Evolutionary conservation across 192 early-diverging fungal genomes (phyloP).

Genomic region (Powellomyces hirtus): DNA sequence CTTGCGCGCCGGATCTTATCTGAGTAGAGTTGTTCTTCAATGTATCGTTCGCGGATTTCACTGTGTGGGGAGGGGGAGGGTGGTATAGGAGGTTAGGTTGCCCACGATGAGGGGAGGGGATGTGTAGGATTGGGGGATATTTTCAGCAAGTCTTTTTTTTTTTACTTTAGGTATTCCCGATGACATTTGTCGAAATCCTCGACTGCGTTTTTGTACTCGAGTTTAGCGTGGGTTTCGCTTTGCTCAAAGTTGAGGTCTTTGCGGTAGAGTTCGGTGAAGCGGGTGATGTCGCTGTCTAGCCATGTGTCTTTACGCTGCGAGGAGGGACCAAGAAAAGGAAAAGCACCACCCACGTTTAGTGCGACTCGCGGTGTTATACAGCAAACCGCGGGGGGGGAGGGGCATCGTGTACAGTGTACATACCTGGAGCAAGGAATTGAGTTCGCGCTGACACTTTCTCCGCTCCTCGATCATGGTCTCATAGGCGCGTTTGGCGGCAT

Average conservation of each 20-base stretch:
- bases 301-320: conserved; percentile 40
- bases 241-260: conserved; percentile 42
- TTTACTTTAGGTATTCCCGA: conserved; percentile 42
- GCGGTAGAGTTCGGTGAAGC: conserved; percentile 44
- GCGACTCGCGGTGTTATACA: background rate
- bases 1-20: conserved; percentile 48
- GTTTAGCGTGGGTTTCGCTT: conserved; percentile 34
- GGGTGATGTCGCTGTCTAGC: conserved; percentile 40
- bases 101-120: too few species aligned
- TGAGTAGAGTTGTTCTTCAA: conserved; percentile 54
- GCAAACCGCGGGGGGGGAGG: background rate
- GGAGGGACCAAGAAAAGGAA: background rate
- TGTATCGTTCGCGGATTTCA: conserved; percentile 51
- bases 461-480: conserved; percentile 50
- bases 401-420: background rate
- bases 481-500: conserved; percentile 36
- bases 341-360: background rate
- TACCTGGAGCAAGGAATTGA: conserved; percentile 36
- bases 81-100: too few species aligned
- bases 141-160: background rate
- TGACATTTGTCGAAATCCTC: conserved; percentile 42
- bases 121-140: too few species aligned
- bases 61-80: background rate
- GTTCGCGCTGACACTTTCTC: conserved; percentile 39
- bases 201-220: conserved; percentile 29